A percentile compares a stretch with the other conserved stretches of the same genome.
phyloP scores from a whole-genome alignment of 2,329 filamentous ascomycete genomes.

The Penicillium sp. region DNA sequence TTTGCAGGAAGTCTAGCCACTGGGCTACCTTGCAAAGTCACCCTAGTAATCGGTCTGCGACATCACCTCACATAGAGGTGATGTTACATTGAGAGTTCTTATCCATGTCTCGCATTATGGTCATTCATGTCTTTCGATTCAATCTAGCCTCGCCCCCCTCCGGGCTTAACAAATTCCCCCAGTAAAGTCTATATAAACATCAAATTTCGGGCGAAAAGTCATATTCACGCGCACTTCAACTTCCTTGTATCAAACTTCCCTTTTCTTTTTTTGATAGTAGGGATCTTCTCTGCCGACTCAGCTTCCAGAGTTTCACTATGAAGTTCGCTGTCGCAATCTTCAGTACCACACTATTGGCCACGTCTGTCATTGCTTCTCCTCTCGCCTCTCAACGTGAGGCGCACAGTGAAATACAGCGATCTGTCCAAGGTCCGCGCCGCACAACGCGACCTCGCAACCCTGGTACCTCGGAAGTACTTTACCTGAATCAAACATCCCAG shows the following conservation, averaged over 20 bases:
- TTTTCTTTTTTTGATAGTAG: background rate
- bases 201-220: background rate
- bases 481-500: conserved; percentile 33
- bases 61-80: too few relatives aligned
- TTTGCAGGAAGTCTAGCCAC: background rate
- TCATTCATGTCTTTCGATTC: background rate
- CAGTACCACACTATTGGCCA: conserved; percentile 34
- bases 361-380: conserved; percentile 41
- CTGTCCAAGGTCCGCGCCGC: conserved; percentile 20
- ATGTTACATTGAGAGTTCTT: background rate
- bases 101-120: too few relatives aligned
- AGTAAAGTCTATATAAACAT: background rate
- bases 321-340: conserved; percentile 38
- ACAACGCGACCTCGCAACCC: conserved; percentile 27
- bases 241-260: background rate
- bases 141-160: background rate
- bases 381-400: conserved; percentile 36
- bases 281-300: too few relatives aligned
- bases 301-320: conserved; percentile 35
- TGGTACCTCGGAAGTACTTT: conserved; percentile 21
- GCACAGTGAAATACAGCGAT: conserved; percentile 19
- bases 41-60: background rate
- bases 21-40: background rate
- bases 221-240: background rate
- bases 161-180: too few relatives aligned